These are phyloP conservation scores for Coelastrella sp. DNA, from an alignment of 139 green algal genomes.

Conservation along the genomic window DNA sequence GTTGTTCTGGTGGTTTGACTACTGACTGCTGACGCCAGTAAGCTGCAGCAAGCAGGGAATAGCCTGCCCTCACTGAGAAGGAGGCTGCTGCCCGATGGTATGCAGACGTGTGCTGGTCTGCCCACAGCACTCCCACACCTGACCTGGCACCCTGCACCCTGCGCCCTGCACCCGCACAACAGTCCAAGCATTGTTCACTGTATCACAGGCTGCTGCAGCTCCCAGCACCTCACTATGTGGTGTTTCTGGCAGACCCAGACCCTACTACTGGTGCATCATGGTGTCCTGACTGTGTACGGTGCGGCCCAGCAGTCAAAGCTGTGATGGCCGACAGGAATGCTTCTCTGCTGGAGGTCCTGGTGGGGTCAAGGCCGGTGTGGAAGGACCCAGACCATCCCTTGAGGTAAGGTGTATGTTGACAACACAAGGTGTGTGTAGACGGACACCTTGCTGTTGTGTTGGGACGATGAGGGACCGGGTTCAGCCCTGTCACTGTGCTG, in stretches of 20 bases:
- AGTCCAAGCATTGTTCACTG: neutral
- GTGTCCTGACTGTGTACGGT: slow-evolving; percentile 56
- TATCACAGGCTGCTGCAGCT: slow-evolving; percentile 26
- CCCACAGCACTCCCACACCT: no score
- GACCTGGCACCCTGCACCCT: no score
- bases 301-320: slow-evolving; percentile 12
- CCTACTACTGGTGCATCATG: slow-evolving; percentile 42
- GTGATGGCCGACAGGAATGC: slow-evolving; percentile 6
- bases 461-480: no score
- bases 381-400: slow-evolving; percentile 35
- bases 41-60: no score
- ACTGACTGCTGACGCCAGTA: no score
- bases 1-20: neutral
- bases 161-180: neutral
- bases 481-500: no score
- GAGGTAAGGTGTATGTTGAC: neutral
- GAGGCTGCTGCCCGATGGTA: no score
- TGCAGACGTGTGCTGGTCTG: no score
- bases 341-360: slow-evolving; percentile 44
- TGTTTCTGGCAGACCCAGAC: slow-evolving; percentile 47
- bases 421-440: no score
- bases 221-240: slow-evolving; percentile 44
- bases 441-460: no score
- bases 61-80: no score
- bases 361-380: slow-evolving; percentile 35